phyloP scores from a whole-genome alignment of 2,329 filamentous ascomycete genomes.

The Ploettnerulaceae sp. region DNA sequence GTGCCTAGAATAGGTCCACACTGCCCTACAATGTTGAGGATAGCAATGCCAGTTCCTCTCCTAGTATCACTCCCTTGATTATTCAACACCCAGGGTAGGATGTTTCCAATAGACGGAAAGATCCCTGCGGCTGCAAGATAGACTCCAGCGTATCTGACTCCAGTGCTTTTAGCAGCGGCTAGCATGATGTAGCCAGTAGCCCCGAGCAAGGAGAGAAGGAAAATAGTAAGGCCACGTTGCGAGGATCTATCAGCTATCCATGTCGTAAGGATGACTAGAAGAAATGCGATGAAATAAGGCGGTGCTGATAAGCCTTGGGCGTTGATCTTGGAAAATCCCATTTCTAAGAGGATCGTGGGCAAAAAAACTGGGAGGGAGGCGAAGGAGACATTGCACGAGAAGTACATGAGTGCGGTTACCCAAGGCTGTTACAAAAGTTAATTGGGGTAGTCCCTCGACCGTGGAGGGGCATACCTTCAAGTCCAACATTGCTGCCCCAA shows the following conservation, averaged over 20 bases:
- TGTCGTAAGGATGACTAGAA: slow-evolving; percentile 49
- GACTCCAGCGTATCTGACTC: slow-evolving; percentile 10
- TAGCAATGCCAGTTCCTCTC: slow-evolving; percentile 59
- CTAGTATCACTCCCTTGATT: slow-evolving; percentile 67
- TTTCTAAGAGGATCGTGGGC: slow-evolving; percentile 55
- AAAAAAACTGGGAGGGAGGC: slow-evolving; percentile 60
- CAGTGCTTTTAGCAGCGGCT: slow-evolving; percentile 2
- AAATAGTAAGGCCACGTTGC: slow-evolving; percentile 9
- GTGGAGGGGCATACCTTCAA: slow-evolving; percentile 34
- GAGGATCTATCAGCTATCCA: slow-evolving; percentile 7
- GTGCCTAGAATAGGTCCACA: slow-evolving; percentile 60
- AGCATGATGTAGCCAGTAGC: slow-evolving; percentile 15
- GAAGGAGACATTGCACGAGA: slow-evolving; percentile 56
- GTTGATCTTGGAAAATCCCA: slow-evolving; percentile 63
- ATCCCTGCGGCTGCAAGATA: slow-evolving; percentile 56
- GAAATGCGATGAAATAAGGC: slow-evolving; percentile 63
- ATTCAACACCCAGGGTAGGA: slow-evolving; percentile 65
- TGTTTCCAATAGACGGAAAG: slow-evolving; percentile 64
- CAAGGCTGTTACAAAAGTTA: not conserved
- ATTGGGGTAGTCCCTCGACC: too few relatives aligned
- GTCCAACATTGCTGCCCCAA: slow-evolving; percentile 43
- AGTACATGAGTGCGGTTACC: slow-evolving; percentile 12
- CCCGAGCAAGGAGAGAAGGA: slow-evolving; percentile 5
- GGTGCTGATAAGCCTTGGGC: slow-evolving; percentile 70
- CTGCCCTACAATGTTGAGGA: slow-evolving; percentile 65